These are phyloP conservation scores for Leucaena leucocephala DNA, from an alignment of 306 rosid species.

Conservation along the genomic window DNA sequence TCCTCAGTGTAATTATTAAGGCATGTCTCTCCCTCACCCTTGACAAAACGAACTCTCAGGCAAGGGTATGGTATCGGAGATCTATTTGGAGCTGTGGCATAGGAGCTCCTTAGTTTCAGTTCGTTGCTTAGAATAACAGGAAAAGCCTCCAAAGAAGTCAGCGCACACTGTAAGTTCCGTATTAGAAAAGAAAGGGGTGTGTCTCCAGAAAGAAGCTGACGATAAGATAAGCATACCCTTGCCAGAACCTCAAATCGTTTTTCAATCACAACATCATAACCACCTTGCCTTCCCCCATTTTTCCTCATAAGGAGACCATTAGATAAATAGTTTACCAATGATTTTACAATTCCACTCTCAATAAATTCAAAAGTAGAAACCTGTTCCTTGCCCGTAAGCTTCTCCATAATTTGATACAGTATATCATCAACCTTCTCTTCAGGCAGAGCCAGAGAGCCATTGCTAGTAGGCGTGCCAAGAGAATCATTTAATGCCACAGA, in stretches of 20 bases:
- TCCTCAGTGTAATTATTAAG: slow-evolving; percentile 63
- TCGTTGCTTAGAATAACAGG: slow-evolving; percentile 74
- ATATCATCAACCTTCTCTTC: slow-evolving; percentile 60
- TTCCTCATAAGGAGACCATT: slow-evolving; percentile 57
- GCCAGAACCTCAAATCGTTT: slow-evolving; percentile 84
- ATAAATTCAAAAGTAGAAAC: slow-evolving; percentile 96
- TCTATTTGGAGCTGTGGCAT: slow-evolving; percentile 69
- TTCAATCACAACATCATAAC: slow-evolving; percentile 51
- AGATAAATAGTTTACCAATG: slow-evolving; percentile 73
- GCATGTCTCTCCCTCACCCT: slow-evolving; percentile 69
- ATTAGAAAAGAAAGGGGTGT: slow-evolving; percentile 59
- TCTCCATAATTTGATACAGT: slow-evolving; percentile 67
- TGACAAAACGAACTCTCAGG: slow-evolving; percentile 71
- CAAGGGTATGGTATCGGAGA: slow-evolving; percentile 66
- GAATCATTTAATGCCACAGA: slow-evolving; percentile 61
- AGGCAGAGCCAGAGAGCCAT: slow-evolving; percentile 46
- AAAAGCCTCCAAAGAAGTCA: slow-evolving; percentile 84
- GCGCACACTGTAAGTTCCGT: slow-evolving; percentile 69
- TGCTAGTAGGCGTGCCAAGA: slow-evolving; percentile 40
- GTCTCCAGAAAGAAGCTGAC: slow-evolving; percentile 52
- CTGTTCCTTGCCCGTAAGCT: slow-evolving; percentile 75
- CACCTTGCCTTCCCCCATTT: slow-evolving; percentile 44
- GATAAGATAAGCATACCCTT: slow-evolving; percentile 55
- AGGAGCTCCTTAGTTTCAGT: slow-evolving; percentile 61
- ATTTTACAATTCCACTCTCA: slow-evolving; percentile 88